Percentiles rank a stretch among this genome's conserved stretches.
Conservation (phyloP, 768 basidiomycete genomes). For the Leucogyrophana mollusca region DNA sequence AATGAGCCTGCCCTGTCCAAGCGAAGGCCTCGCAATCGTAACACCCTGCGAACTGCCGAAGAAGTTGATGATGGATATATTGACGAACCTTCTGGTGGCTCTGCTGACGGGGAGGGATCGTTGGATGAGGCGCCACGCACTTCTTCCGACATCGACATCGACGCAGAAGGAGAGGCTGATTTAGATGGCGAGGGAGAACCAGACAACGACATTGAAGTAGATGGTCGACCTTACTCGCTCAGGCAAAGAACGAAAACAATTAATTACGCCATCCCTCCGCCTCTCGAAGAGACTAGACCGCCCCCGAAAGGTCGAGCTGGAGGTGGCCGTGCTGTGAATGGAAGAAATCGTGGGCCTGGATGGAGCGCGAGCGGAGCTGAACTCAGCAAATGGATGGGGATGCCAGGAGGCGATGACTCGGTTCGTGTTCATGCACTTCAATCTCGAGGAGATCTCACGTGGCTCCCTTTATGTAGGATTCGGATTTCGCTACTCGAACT, state of each 20-base stretch:
- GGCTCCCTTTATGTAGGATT: constrained; percentile 49
- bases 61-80: constrained; percentile 55
- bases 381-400: constrained; percentile 75
- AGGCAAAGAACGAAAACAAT: constrained; percentile 58
- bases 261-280: constrained; percentile 82
- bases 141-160: constrained; percentile 34
- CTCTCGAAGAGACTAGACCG: constrained; percentile 64
- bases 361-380: constrained; percentile 83
- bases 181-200: constrained; percentile 36
- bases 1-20: background rate
- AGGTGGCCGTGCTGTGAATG: constrained; percentile 29
- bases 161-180: constrained; percentile 38
- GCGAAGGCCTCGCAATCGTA: constrained; percentile 25
- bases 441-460: background rate
- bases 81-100: constrained; percentile 46
- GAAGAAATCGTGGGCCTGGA: constrained; percentile 51
- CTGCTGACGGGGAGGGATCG: constrained; percentile 58
- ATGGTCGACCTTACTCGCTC: constrained; percentile 50
- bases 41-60: constrained; percentile 16
- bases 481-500: constrained; percentile 64
- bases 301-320: constrained; percentile 38
- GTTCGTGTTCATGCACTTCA: constrained; percentile 33
- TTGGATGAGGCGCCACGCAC: constrained; percentile 52
- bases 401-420: constrained; percentile 67
- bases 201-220: constrained; percentile 40